These are phyloP conservation scores for Protea cynaroides DNA, from an alignment of 164 flowering plant species.

Conservation along the genomic window DNA sequence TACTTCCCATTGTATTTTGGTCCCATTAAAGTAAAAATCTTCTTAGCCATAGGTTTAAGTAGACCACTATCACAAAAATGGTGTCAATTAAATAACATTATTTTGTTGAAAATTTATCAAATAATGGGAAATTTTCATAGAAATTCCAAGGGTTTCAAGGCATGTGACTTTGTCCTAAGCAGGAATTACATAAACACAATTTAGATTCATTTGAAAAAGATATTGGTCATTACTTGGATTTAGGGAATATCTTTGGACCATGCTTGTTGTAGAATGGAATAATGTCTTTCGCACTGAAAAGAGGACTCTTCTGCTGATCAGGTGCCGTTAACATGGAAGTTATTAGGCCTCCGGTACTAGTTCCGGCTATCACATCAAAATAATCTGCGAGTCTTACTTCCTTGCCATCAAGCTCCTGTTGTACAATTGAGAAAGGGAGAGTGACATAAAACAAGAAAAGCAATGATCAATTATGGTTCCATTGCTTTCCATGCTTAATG, in stretches of 20 bases:
- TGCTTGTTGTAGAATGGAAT: background rate
- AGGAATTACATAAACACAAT: background rate
- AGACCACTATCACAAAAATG: background rate
- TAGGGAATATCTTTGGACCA: background rate
- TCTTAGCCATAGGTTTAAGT: background rate
- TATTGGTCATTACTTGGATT: background rate
- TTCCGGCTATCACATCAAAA: background rate
- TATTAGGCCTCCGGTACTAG: background rate
- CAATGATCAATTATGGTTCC: no score
- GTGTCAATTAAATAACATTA: background rate
- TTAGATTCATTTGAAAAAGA: no score
- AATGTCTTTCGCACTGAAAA: background rate
- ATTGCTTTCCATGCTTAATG: no score
- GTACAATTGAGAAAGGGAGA: no score
- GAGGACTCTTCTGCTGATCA: background rate
- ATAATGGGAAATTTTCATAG: no score
- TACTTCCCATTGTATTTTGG: background rate
- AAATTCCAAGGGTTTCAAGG: no score
- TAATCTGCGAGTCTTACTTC: background rate
- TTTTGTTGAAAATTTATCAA: no score
- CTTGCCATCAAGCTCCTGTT: background rate
- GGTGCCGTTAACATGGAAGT: background rate
- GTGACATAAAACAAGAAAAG: no score
- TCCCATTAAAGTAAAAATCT: no score
- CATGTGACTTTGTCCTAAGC: background rate